These are phyloP conservation scores for Aureobasidium sp. DNA, from an alignment of 2,329 filamentous ascomycete genomes.

Conservation along the genomic window DNA sequence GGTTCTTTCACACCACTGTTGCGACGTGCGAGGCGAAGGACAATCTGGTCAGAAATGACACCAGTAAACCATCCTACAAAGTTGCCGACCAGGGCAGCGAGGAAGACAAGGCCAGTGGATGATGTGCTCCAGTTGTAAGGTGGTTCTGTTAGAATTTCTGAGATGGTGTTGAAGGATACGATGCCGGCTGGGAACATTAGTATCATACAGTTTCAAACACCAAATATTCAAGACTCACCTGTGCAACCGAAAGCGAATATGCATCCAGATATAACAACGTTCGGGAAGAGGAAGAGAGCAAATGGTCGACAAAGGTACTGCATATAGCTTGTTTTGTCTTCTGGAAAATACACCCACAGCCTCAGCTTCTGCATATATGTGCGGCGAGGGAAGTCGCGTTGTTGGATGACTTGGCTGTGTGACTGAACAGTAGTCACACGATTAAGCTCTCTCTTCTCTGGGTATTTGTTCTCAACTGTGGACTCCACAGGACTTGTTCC, in stretches of 20 bases:
- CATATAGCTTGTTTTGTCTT: slow-evolving; percentile 33
- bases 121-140: slow-evolving; percentile 33
- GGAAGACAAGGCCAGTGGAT: slow-evolving; percentile 25
- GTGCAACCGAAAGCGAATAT: slow-evolving; percentile 38
- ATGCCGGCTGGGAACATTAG: slow-evolving; percentile 26
- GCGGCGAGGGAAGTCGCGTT: slow-evolving; percentile 20
- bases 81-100: slow-evolving; percentile 23
- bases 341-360: slow-evolving; percentile 24
- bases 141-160: slow-evolving; percentile 31
- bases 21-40: slow-evolving; percentile 23
- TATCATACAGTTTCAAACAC: not conserved
- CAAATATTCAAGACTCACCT: not conserved
- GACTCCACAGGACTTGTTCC: not conserved
- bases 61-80: slow-evolving; percentile 28
- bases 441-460: slow-evolving; percentile 3
- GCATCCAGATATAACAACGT: slow-evolving; percentile 34
- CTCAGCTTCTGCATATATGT: slow-evolving; percentile 22
- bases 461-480: not conserved
- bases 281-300: slow-evolving; percentile 35
- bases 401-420: not conserved
- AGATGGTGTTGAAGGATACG: slow-evolving; percentile 37
- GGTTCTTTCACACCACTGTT: slow-evolving; percentile 24
- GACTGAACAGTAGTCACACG: not conserved
- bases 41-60: slow-evolving; percentile 38
- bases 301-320: slow-evolving; percentile 37